These are phyloP conservation scores for Trapa incisa DNA, from an alignment of 345 rosid genomes.

Conservation along the genomic window DNA sequence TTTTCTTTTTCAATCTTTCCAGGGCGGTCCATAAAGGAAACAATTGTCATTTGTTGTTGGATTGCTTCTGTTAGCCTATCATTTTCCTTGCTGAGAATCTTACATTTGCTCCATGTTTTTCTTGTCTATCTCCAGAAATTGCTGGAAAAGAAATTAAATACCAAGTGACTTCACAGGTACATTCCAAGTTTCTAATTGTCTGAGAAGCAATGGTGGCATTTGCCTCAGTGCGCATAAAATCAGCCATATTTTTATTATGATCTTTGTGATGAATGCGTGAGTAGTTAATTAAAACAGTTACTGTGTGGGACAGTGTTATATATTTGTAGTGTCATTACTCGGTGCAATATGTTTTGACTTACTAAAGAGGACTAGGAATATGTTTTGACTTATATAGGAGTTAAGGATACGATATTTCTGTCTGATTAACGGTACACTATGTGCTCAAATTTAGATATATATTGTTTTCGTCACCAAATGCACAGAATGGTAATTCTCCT, in stretches of 20 bases:
- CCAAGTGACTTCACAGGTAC: constrained; percentile 28
- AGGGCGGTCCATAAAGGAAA: background rate
- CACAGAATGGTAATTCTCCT: background rate
- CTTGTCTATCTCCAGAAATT: constrained; percentile 18
- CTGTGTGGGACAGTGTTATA: background rate
- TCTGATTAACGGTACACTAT: background rate
- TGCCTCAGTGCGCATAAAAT: background rate
- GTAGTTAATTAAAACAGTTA: background rate
- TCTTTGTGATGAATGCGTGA: background rate
- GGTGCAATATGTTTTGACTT: background rate
- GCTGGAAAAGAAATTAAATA: constrained; percentile 27
- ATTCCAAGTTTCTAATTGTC: background rate
- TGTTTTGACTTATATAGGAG: background rate
- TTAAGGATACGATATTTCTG: background rate
- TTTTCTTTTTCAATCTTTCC: background rate
- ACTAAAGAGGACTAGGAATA: background rate
- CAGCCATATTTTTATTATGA: background rate
- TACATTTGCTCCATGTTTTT: background rate
- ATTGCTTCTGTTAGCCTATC: background rate
- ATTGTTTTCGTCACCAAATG: background rate
- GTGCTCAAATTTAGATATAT: background rate
- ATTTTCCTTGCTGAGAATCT: constrained; percentile 1
- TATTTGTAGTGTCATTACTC: background rate
- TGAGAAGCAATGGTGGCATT: background rate
- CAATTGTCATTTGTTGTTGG: background rate